A percentile compares a stretch with the other conserved stretches of the same genome.
These are phyloP conservation scores for Nidularia pulvinata DNA, from an alignment of 768 basidiomycete species.

Conservation along the genomic window DNA sequence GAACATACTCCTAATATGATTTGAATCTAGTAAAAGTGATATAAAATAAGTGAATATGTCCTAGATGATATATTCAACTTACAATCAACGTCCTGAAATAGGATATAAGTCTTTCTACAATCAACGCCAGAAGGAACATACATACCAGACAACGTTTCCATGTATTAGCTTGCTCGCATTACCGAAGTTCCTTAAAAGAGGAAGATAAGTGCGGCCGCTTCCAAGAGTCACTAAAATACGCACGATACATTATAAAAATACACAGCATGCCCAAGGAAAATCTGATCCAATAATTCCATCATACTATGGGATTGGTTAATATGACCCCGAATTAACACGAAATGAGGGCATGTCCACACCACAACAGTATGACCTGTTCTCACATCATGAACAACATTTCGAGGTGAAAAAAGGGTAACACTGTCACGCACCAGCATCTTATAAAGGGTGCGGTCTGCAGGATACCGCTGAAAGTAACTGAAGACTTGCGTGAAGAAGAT, in stretches of 20 bases:
- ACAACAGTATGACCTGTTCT: too few species aligned
- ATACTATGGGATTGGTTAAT: constrained; percentile 22
- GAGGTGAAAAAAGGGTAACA: too few species aligned
- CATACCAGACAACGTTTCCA: constrained; percentile 32
- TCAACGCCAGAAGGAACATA: neutral
- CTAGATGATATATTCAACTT: constrained; percentile 9
- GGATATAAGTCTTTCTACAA: neutral
- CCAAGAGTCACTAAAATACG: constrained; percentile 12
- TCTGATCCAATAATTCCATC: constrained; percentile 46
- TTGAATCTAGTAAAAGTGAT: constrained; percentile 17
- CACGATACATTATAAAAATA: constrained; percentile 59
- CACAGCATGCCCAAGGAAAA: constrained; percentile 47
- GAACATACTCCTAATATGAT: constrained; percentile 30
- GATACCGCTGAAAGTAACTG: constrained; percentile 35
- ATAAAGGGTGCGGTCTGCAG: constrained; percentile 27
- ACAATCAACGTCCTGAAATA: constrained; percentile 33
- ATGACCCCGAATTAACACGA: too few species aligned
- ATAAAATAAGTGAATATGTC: neutral
- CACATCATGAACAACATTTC: too few species aligned
- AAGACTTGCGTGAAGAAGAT: constrained; percentile 33
- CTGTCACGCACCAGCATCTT: constrained; percentile 26
- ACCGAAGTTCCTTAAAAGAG: constrained; percentile 30
- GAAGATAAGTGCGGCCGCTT: neutral
- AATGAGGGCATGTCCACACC: too few species aligned
- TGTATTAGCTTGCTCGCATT: constrained; percentile 20